A percentile compares a stretch with the other conserved stretches of the same genome.
Evolutionary conservation across 2,329 filamentous ascomycete genomes (phyloP).

Genomic region (Daldinia eschscholtzii): DNA sequence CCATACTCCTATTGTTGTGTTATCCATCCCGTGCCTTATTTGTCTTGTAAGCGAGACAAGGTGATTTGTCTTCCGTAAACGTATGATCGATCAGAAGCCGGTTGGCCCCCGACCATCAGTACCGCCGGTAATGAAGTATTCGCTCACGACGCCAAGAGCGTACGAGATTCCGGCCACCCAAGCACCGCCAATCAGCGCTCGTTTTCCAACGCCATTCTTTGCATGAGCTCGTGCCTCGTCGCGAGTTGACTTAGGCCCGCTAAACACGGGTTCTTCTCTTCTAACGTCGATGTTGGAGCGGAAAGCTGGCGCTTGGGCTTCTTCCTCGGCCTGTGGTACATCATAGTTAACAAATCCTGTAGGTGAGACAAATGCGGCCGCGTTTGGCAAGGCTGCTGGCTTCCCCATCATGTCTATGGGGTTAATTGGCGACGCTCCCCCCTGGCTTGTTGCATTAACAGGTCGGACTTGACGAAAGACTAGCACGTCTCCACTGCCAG

Average conservation of each 20-base stretch:
- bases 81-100: slow-evolving; percentile 48
- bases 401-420: slow-evolving; percentile 70
- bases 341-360: slow-evolving; percentile 76
- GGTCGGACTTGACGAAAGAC: slow-evolving; percentile 72
- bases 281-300: slow-evolving; percentile 60
- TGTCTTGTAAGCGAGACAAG: slow-evolving; percentile 16
- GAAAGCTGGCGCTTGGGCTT: slow-evolving; percentile 52
- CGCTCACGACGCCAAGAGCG: slow-evolving; percentile 68
- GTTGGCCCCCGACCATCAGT: slow-evolving; percentile 57
- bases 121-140: slow-evolving; percentile 67
- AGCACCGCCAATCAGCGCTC: slow-evolving; percentile 65
- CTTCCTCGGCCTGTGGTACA: slow-evolving; percentile 51
- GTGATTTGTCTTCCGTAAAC: background rate
- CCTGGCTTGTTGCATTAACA: slow-evolving; percentile 21
- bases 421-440: slow-evolving; percentile 58
- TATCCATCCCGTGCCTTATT: slow-evolving; percentile 4
- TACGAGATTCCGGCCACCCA: slow-evolving; percentile 70
- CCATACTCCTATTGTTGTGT: slow-evolving; percentile 15
- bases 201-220: slow-evolving; percentile 61
- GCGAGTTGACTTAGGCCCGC: slow-evolving; percentile 54
- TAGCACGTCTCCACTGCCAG: slow-evolving; percentile 72
- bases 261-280: slow-evolving; percentile 63
- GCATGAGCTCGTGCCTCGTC: slow-evolving; percentile 44
- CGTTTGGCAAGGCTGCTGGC: slow-evolving; percentile 56
- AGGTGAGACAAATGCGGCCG: slow-evolving; percentile 72